Evolutionary conservation across 129 eudicot genomes (phyloP), one percentile per base, ranked within the genome.

Genomic region (Flaveria bidentis): DNA sequence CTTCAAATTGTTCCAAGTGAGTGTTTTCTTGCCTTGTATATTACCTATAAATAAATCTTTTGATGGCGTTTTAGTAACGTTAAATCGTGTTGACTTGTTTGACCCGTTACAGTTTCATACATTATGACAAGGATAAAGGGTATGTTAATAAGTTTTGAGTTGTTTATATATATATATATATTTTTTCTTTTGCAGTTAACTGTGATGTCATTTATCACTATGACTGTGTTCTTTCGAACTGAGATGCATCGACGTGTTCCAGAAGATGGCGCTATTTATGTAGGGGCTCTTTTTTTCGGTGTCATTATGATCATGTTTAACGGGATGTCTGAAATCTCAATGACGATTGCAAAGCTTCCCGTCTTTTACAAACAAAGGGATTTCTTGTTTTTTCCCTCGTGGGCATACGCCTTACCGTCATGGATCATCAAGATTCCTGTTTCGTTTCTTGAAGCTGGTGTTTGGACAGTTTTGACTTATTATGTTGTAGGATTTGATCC

Each of bases 281-380:
- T 36, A 2, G 94, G 95, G 18, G 88, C 92, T 46, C 80, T 88
- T 10, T 91, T 91, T 60, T 88, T 80, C 22, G 70, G 80, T 6
- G 80, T 77, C 2, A 41, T 71, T 18, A 56, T 75, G 50, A 20
- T 84, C 63, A 83, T 85, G 91, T 88, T 88, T 51, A 85, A 85
- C 58, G 98, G 96, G 47, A 62, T 90, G 85, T 75, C 96, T 3
- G 98, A 93, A 78, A 65, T 93, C 28, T 75, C 96, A 51, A 85
- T 91, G 90, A 88, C 90, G 1, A 87, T 91, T 41, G 80, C 80
- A 17, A 88, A 91, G 79, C 97, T 93, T 84, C 98, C 98, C 0
- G 92, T 88, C 46, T 93, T 84, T 25, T 90, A 82, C 76, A 93
- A 93, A 79, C 98, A 93, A 74, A 78, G 98, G 53, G 91, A 91